Base-by-base conservation (phyloP, 2,329 filamentous ascomycete species). In the Zymoseptoria crescenta region DNA sequence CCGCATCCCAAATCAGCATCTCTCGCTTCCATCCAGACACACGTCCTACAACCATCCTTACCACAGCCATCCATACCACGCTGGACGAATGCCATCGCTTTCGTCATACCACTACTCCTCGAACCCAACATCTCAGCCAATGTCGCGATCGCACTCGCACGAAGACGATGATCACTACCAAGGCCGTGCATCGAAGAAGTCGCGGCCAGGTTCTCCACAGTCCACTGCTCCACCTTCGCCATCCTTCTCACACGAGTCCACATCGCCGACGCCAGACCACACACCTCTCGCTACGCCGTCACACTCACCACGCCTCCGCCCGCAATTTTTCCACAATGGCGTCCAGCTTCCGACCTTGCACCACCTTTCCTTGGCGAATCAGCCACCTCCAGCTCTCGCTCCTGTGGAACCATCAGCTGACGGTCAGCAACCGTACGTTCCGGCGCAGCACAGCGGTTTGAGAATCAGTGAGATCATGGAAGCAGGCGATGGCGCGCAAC, bases 201-300 rank as follows among this genome's bases (percentile, higher is more conserved):
- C 93, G 61, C 81, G 93, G 67, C 93, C 94, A 50, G 94, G 92
- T 74, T 96, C 93, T 41, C 94, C 93, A 56, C 91, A 95, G 76
- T 96, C 92, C 8, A 97, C 93, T 1, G 93, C 93, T 53, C 94
- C 94, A 20, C 96, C 93, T 27, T 97, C 93, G 30, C 93, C 93
- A 27, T 96, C 92, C 3, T 96, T 96, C 74, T 96, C 93, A 1
- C 91, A 96, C 76, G 91, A 96, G 75, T 96, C 93, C 9, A 83
- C 93, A 52, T 97, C 93, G 8, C 94, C 93, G 4, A 99, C 93
- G 1, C 94, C 93, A 9, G 93, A 97, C 71, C 92, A 96, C 79
- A 97, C 94, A n/a, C 93, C 93, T n/a, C 85, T 97, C 58, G 93
- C 92, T 28, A 99, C 93, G 4, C 93, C 93, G 4, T 93, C 92